Evolutionary conservation across 2,329 filamentous ascomycete species (phyloP).

Genomic region (Chaetomium sp.): DNA sequence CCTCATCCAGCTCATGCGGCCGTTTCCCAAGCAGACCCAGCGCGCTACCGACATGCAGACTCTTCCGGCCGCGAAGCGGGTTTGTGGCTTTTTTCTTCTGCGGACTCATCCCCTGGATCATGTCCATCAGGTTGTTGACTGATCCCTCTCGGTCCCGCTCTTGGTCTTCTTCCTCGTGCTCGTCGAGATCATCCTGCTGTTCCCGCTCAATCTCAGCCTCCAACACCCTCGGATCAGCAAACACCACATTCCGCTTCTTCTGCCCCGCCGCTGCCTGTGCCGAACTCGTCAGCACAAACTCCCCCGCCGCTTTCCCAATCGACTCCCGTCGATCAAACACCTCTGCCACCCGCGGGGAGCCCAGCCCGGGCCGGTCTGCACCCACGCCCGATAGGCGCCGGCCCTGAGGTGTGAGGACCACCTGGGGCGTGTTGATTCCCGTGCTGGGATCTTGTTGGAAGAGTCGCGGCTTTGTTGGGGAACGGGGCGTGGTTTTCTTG

Average conservation of each 20-base stretch:
- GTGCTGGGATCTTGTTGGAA: slow-evolving; percentile 50
- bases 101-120: slow-evolving; percentile 72
- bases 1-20: slow-evolving; percentile 63
- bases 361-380: slow-evolving; percentile 62
- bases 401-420: slow-evolving; percentile 55
- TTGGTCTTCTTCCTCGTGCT: slow-evolving; percentile 44
- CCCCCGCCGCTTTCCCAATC: slow-evolving; percentile 58
- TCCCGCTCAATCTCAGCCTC: slow-evolving; percentile 59
- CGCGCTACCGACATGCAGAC: slow-evolving; percentile 68
- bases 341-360: slow-evolving; percentile 66
- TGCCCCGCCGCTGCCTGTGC: slow-evolving; percentile 21
- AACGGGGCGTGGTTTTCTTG: slow-evolving; percentile 27
- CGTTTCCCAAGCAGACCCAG: slow-evolving; percentile 68
- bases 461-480: slow-evolving; percentile 31
- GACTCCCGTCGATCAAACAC: slow-evolving; percentile 65
- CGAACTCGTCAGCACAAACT: slow-evolving; percentile 52
- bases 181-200: slow-evolving; percentile 52
- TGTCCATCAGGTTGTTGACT: slow-evolving; percentile 58
- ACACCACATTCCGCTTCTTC: slow-evolving; percentile 45
- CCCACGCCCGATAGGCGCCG: slow-evolving; percentile 62
- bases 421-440: slow-evolving; percentile 54
- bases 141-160: slow-evolving; percentile 56
- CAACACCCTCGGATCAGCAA: slow-evolving; percentile 58
- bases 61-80: slow-evolving; percentile 61
- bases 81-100: slow-evolving; percentile 49